Evolutionary conservation across 352 stramenopile genomes (phyloP), one percentile per base, ranked within the genome.

Genomic region (Globisporangium orthogonon): DNA sequence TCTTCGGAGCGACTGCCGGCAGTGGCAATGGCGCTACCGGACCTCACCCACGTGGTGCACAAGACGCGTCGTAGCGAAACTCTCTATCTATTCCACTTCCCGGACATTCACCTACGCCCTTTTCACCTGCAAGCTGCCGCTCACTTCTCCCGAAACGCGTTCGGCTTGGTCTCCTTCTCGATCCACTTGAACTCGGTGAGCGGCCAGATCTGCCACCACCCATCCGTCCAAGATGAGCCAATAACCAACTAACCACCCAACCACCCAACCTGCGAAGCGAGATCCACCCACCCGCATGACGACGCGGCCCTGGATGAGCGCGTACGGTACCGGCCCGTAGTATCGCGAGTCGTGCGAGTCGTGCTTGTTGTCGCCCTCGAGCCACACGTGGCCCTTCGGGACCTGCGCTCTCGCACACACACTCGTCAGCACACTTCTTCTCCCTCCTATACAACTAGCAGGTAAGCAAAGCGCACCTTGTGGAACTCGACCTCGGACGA

Each of bases 341-440:
- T 96, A 91, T 15, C 96, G 76, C 40, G 92, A 98, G 74, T 99
- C 96, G 37, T 87, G 91, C 43, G 91, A 98, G 76, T 98, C 95
- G 57, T 92, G 67, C 39, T 95, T 90, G 82, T 99, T 99, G 76
- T 99, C 96, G 46, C 96, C 96, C 76, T 98, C 94, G 14, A 99
- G 67, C 96, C 96, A 99, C 50, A 98, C 74, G 65, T 98, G 90
- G 35, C 95, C 93, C 54, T 89, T 83, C 3, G 95, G 95, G 28
- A 92, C 80, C 76, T 83, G 4, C 33, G 33, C 23, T 23, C 23
- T 23, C 2, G 33, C 33, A 14, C n/a, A 46, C 48, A 18, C 14
- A 50, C 28, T 45, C 52, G n/a, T 18, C 17, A 53, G 54, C 40
- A 45, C 10, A 5, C 23, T 23, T 23, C 23, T 23, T 45, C 40